These are phyloP conservation scores for Hortaea werneckii DNA, from an alignment of 2,329 filamentous ascomycete genomes.

Conservation along the genomic window DNA sequence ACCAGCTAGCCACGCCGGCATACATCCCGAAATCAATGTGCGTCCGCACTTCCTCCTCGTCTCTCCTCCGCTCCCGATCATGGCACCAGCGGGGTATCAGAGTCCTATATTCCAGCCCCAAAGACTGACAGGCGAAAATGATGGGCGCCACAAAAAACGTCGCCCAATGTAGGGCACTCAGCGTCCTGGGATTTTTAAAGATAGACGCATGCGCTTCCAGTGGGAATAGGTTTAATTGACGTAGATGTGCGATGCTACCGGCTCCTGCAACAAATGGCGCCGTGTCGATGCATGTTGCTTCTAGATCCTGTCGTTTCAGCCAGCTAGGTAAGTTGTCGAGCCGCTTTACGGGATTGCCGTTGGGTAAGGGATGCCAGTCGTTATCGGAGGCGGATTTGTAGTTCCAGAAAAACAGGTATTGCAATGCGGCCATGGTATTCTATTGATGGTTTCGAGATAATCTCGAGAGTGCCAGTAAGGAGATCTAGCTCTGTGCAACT, in stretches of 20 bases:
- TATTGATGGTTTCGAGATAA: background rate
- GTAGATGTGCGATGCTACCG: conserved; percentile 17
- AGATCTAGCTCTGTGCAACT: background rate
- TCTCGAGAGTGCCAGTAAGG: background rate
- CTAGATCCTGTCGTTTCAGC: conserved; percentile 16
- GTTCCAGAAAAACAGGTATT: conserved; percentile 22
- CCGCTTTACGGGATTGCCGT: conserved; percentile 11
- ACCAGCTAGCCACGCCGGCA: conserved; percentile 15
- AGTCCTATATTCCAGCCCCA: conserved; percentile 17
- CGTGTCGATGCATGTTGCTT: conserved; percentile 20
- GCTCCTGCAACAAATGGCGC: conserved; percentile 20
- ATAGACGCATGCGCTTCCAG: conserved; percentile 18
- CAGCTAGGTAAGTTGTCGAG: conserved; percentile 13
- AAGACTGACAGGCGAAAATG: conserved; percentile 16
- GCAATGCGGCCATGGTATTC: background rate
- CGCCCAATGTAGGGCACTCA: conserved; percentile 19
- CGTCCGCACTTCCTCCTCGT: conserved; percentile 21
- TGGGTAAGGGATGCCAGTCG: conserved; percentile 20
- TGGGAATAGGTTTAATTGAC: conserved; percentile 19
- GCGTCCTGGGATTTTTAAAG: conserved; percentile 19
- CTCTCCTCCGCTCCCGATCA: conserved; percentile 20
- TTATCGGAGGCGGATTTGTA: conserved; percentile 19
- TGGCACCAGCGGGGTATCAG: conserved; percentile 22
- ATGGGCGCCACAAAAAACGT: conserved; percentile 12
- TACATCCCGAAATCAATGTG: conserved; percentile 23